A percentile compares a stretch with the other conserved stretches of the same genome.
Conservation (phyloP, 352 stramenopile genomes). For the Phytophthora citricola region DNA sequence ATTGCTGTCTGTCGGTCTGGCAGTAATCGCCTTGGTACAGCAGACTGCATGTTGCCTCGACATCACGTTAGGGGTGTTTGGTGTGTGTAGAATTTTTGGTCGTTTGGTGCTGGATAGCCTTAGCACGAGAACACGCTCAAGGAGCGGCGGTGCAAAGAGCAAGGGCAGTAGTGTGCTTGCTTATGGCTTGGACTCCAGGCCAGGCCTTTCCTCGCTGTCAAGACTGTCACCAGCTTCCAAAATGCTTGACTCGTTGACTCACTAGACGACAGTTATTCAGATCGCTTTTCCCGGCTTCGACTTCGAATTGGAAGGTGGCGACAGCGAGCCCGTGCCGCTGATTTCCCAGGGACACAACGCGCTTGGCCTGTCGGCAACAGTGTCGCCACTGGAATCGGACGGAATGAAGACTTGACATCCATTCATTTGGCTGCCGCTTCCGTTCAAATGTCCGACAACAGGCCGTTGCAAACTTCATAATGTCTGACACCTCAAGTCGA, state of each 20-base stretch:
- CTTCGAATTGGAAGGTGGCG: neutral
- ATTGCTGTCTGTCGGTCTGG: neutral
- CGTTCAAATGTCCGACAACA: constrained; percentile 14
- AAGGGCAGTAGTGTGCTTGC: constrained; percentile 2
- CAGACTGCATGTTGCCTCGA: neutral
- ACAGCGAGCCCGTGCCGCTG: too few relatives aligned
- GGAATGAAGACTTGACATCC: neutral
- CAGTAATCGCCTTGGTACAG: too few relatives aligned
- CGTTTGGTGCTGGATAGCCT: constrained; percentile 3
- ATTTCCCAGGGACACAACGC: neutral
- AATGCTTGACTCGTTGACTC: constrained; percentile 13
- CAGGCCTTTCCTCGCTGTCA: constrained; percentile 13
- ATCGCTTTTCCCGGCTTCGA: neutral
- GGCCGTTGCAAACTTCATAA: constrained; percentile 20
- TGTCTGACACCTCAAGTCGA: constrained; percentile 27
- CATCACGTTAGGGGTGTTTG: constrained; percentile 1
- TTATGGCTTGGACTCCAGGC: neutral
- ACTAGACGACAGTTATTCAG: neutral
- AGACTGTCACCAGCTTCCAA: neutral
- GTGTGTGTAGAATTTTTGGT: neutral
- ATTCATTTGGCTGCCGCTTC: constrained; percentile 8
- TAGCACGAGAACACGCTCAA: constrained; percentile 8
- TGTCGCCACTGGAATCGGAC: neutral
- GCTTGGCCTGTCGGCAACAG: neutral
- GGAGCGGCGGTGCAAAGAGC: constrained; percentile 14